Evolutionary conservation across 1,284 basidiomycete species (phyloP).

Genomic region (Trametes hirsuta): DNA sequence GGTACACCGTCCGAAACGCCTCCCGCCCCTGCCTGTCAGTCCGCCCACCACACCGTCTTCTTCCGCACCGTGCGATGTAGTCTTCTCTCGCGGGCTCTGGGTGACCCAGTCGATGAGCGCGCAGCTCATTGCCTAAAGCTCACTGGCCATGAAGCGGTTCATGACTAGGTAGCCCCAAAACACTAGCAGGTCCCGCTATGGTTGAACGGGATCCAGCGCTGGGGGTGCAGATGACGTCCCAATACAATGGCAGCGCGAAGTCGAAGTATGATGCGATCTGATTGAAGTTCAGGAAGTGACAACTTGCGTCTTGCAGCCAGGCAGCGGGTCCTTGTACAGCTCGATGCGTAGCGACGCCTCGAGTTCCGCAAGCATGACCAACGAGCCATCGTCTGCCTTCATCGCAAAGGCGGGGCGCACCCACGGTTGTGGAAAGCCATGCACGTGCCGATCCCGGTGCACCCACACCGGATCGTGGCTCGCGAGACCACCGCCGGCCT

Average conservation of each 20-base stretch:
- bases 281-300: conserved; percentile 10
- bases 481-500: conserved; percentile 52
- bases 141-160: conserved; percentile 95
- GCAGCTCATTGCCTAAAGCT: conserved; percentile 91
- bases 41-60: conserved; percentile 44
- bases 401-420: conserved; percentile 86
- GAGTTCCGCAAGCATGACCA: conserved; percentile 92
- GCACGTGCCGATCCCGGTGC: conserved; percentile 49
- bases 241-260: conserved; percentile 6
- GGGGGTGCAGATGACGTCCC: conserved; percentile 4
- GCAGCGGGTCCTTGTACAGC: conserved; percentile 46
- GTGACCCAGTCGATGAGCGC: conserved; percentile 91
- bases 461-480: conserved; percentile 66
- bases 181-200: conserved; percentile 67
- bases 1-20: no score
- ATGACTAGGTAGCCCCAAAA: conserved; percentile 98
- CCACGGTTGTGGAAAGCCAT: conserved; percentile 56
- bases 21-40: no score
- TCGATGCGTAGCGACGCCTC: conserved; percentile 84
- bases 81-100: conserved; percentile 68
- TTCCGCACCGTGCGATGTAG: conserved; percentile 83
- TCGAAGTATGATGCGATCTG: conserved; percentile 18
- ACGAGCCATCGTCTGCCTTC: conserved; percentile 94
- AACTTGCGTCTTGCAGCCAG: conserved; percentile 9
- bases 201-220: background rate